Conservation (phyloP, 805 yeast genomes). For the Monosporozyma unispora region DNA sequence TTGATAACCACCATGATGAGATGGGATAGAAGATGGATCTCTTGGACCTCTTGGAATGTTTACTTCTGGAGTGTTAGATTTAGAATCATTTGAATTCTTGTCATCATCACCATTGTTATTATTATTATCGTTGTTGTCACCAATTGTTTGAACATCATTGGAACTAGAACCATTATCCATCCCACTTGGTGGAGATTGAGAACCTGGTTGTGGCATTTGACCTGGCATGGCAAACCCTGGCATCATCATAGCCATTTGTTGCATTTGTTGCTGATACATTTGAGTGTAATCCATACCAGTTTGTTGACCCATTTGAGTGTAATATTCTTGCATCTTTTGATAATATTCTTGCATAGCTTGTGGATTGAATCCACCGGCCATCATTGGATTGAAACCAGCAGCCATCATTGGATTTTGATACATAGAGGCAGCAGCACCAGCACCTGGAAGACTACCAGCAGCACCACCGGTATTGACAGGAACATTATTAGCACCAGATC, state of each 20-base stretch:
- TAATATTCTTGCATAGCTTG: slow-evolving; percentile 59
- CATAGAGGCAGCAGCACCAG: slow-evolving; percentile 14
- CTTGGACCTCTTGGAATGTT: slow-evolving; percentile 48
- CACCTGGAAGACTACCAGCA: neutral
- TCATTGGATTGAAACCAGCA: slow-evolving; percentile 18
- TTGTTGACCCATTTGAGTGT: slow-evolving; percentile 30
- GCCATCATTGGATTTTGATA: slow-evolving; percentile 28
- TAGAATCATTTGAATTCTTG: slow-evolving; percentile 13
- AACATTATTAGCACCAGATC: slow-evolving; percentile 7
- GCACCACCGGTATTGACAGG: slow-evolving; percentile 7
- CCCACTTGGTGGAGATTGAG: slow-evolving; percentile 7
- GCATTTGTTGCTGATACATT: slow-evolving; percentile 32
- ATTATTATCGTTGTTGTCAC: slow-evolving; percentile 18
- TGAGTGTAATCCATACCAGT: slow-evolving; percentile 30
- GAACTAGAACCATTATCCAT: slow-evolving; percentile 12
- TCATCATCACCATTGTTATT: slow-evolving; percentile 3
- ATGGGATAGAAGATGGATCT: slow-evolving; percentile 25
- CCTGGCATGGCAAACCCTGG: slow-evolving; percentile 21
- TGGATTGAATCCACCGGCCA: slow-evolving; percentile 29
- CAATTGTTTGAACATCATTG: slow-evolving; percentile 26
- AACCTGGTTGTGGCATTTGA: slow-evolving; percentile 9
- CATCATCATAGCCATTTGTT: slow-evolving; percentile 25
- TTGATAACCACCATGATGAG: slow-evolving; percentile 44
- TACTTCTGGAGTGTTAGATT: slow-evolving; percentile 25
- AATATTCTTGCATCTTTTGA: slow-evolving; percentile 51